A percentile compares a stretch with the other conserved stretches of the same genome.
These are phyloP conservation scores for Sugiyamaella marilandica DNA, from an alignment of 805 yeast genomes.

Conservation along the genomic window DNA sequence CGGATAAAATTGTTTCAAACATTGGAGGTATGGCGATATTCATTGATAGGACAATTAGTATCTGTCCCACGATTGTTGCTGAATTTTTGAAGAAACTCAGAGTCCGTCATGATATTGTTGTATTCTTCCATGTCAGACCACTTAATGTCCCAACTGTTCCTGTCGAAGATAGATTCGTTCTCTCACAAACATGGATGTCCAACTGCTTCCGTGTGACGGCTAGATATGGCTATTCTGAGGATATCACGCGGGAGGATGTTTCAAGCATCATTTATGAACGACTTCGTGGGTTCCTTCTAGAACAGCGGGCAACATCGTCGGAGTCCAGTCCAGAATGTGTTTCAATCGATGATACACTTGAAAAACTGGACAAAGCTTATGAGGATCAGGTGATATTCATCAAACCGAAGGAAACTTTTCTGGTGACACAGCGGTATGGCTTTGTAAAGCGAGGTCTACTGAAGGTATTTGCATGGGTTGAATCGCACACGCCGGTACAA, in stretches of 20 bases:
- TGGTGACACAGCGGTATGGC: not conserved
- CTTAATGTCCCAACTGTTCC: constrained; percentile 10
- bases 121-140: constrained; percentile 13
- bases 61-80: constrained; percentile 6
- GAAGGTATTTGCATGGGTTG: constrained; percentile 3
- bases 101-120: constrained; percentile 11
- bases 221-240: constrained; percentile 15
- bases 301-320: not conserved
- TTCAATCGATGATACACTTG: not conserved
- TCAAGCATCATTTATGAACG: constrained; percentile 1
- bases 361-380: constrained; percentile 1
- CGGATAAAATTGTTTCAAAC: not conserved
- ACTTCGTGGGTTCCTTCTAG: not conserved
- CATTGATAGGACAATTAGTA: constrained; percentile 5
- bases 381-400: constrained; percentile 11
- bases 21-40: constrained; percentile 12
- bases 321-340: not conserved
- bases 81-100: constrained; percentile 14
- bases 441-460: constrained; percentile 1
- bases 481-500: not conserved
- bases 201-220: constrained; percentile 11
- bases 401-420: constrained; percentile 3
- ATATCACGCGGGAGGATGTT: constrained; percentile 9
- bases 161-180: constrained; percentile 6
- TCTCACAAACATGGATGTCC: constrained; percentile 11